A percentile compares a stretch with the other conserved stretches of the same genome.
These are phyloP conservation scores for Pseudozyma flocculosa DNA, from an alignment of 1,284 basidiomycete genomes.

Conservation along the genomic window DNA sequence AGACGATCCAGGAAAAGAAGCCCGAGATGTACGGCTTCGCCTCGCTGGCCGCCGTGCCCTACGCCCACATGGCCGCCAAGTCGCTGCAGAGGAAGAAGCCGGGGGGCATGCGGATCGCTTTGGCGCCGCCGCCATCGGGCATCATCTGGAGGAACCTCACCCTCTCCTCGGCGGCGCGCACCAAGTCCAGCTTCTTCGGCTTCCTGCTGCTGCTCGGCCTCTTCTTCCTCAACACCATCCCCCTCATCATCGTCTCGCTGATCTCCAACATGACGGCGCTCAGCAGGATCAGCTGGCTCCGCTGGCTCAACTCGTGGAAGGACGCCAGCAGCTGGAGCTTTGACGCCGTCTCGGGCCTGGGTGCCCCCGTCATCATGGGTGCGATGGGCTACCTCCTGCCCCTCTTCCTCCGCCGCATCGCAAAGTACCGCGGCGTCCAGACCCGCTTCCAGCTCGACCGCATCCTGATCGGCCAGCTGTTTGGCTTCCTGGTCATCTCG, in stretches of 20 bases:
- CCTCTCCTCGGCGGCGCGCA: conserved; percentile 27
- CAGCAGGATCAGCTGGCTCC: conserved; percentile 24
- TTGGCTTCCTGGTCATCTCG: conserved; percentile 51
- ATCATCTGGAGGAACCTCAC: conserved; percentile 56
- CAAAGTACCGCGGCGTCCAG: conserved; percentile 52
- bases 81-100: conserved; percentile 35
- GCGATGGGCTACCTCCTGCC: conserved; percentile 48
- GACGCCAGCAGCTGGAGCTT: conserved; percentile 37
- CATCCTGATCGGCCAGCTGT: conserved; percentile 49
- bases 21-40: conserved; percentile 56
- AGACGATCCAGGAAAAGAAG: conserved; percentile 42
- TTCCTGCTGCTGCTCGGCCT: conserved; percentile 42
- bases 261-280: conserved; percentile 53
- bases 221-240: conserved; percentile 52
- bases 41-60: conserved; percentile 48
- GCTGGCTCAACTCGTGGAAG: conserved; percentile 44
- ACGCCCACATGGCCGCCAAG: conserved; percentile 53
- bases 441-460: conserved; percentile 46
- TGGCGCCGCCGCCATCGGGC: conserved; percentile 49
- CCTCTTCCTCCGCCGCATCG: conserved; percentile 49
- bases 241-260: conserved; percentile 44
- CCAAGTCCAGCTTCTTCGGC: conserved; percentile 39
- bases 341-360: conserved; percentile 45
- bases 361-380: conserved; percentile 51
- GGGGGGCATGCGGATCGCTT: conserved; percentile 35